Evolutionary conservation across 2,329 filamentous ascomycete species (phyloP).

Genomic region (Botrytis galanthina): DNA sequence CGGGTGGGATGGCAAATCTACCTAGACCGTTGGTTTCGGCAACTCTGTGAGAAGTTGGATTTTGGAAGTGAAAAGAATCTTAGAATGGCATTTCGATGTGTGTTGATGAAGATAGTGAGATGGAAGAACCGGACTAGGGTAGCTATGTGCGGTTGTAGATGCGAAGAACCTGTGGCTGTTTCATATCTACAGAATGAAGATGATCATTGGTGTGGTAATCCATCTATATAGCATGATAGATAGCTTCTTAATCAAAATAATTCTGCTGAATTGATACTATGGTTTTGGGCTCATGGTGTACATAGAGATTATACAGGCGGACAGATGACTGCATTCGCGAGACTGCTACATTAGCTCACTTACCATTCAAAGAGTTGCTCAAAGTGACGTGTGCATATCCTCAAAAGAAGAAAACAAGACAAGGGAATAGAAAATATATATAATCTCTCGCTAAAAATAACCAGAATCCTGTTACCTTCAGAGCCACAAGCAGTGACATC

Average conservation of each 20-base stretch:
- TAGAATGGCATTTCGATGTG: not conserved
- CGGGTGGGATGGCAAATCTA: not conserved
- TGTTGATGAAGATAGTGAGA: not conserved
- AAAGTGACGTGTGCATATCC: not conserved
- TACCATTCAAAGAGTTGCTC: not conserved
- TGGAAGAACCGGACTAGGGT: not conserved
- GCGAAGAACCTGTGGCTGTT: not conserved
- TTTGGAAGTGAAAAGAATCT: not conserved
- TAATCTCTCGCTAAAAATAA: not conserved
- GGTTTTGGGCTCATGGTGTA: not conserved
- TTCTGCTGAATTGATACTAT: not conserved
- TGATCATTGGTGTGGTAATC: not conserved
- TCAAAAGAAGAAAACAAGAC: not conserved
- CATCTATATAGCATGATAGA: not conserved
- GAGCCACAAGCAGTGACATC: not conserved
- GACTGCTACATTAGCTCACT: not conserved
- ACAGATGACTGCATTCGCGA: not conserved
- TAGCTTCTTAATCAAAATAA: not conserved
- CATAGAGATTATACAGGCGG: not conserved
- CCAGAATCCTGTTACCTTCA: not conserved
- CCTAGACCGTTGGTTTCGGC: not conserved
- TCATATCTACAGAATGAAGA: not conserved
- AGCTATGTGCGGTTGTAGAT: not conserved
- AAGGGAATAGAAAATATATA: not conserved
- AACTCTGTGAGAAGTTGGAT: not conserved